phyloP scores from a whole-genome alignment of 441 rosid species.

The Arabidopsis hybrid region DNA sequence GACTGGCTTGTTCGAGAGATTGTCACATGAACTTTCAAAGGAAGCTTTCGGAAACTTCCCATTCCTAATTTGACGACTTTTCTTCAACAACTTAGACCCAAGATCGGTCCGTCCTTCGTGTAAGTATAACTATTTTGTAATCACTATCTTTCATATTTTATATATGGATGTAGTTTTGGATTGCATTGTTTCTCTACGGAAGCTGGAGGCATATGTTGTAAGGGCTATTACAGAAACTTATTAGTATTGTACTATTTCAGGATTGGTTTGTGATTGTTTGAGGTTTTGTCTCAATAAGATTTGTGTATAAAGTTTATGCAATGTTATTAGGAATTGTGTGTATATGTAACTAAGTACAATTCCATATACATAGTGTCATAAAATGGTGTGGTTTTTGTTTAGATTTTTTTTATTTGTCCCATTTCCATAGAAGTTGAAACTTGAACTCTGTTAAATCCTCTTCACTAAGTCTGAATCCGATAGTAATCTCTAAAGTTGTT shows the following conservation, averaged over 20 bases:
- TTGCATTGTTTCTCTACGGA: constrained; percentile 23
- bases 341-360: background rate
- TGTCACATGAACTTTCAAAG: constrained; percentile 50
- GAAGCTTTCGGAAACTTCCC: background rate
- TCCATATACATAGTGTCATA: background rate
- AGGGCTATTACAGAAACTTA: constrained; percentile 21
- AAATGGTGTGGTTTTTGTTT: background rate
- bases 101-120: constrained; percentile 13
- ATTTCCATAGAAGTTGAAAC: background rate
- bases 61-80: constrained; percentile 45
- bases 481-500: background rate
- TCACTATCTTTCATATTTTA: background rate
- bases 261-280: constrained; percentile 5
- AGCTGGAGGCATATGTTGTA: constrained; percentile 2
- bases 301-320: background rate
- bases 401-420: background rate
- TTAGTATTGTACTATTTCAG: constrained; percentile 26
- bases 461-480: too few relatives aligned
- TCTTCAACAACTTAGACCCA: constrained; percentile 16
- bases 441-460: too few relatives aligned
- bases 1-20: constrained; percentile 83
- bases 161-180: constrained; percentile 28
- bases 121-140: constrained; percentile 16
- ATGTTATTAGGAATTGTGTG: background rate
- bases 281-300: constrained; percentile 27